Conservation (phyloP, 352 stramenopile genomes). For the Phytophthora vignae region DNA sequence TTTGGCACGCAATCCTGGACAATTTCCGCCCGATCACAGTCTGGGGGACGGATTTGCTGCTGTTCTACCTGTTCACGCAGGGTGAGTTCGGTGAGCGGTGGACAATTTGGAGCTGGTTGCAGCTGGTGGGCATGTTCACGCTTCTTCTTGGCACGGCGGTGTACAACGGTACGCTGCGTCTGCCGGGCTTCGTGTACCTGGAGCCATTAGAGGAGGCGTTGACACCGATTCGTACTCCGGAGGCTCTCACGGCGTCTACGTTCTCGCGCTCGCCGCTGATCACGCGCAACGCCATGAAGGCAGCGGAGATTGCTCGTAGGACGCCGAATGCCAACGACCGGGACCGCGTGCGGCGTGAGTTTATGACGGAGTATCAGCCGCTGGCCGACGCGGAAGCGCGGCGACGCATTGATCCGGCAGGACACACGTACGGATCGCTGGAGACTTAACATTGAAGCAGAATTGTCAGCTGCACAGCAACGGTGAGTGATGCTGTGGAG, state of each 20-base stretch:
- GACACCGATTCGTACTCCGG: conserved; percentile 75
- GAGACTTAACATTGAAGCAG: conserved; percentile 53
- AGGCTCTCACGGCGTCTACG: conserved; percentile 49
- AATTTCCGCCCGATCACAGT: conserved; percentile 98
- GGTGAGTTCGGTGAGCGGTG: conserved; percentile 94
- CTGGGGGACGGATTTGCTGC: conserved; percentile 95
- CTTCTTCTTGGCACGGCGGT: conserved; percentile 96
- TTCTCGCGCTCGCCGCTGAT: conserved; percentile 83
- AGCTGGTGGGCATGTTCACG: conserved; percentile 94
- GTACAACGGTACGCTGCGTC: conserved; percentile 94
- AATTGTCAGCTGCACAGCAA: conserved; percentile 15
- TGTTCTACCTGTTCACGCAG: conserved; percentile 96
- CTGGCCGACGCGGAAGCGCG: conserved; percentile 60
- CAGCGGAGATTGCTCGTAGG: conserved; percentile 77
- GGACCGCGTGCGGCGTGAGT: conserved; percentile 84
- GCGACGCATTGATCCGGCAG: conserved; percentile 76
- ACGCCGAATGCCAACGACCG: conserved; percentile 84
- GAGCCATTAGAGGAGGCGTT: conserved; percentile 71
- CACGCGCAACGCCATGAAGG: conserved; percentile 85
- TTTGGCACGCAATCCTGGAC: conserved; percentile 98
- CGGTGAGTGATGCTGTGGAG: conserved; percentile 8
- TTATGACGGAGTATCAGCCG: conserved; percentile 90
- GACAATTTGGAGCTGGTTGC: conserved; percentile 95
- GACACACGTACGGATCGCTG: conserved; percentile 84
- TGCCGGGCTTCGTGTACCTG: conserved; percentile 83